phyloP scores from a whole-genome alignment of 2,329 filamentous ascomycete genomes.

The Lecanicillium sp. region DNA sequence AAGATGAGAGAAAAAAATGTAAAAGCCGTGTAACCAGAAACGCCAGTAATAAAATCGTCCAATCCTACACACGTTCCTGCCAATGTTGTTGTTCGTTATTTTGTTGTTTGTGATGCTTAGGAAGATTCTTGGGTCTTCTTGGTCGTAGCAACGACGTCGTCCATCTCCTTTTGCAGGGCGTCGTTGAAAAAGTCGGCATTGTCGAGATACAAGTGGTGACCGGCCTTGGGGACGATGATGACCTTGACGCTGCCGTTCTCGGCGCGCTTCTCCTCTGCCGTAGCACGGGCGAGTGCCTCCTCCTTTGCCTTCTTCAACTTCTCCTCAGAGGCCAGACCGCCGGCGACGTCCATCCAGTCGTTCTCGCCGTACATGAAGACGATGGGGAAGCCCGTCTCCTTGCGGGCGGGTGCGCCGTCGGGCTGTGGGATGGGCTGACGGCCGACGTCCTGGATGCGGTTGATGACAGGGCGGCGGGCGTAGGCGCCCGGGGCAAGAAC shows the following conservation, averaged over 20 bases:
- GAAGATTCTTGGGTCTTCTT: slow-evolving; percentile 13
- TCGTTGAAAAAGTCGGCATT: slow-evolving; percentile 54
- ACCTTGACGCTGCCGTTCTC: slow-evolving; percentile 84
- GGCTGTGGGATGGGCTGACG: slow-evolving; percentile 51
- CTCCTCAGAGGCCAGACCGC: slow-evolving; percentile 73
- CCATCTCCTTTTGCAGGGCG: slow-evolving; percentile 46
- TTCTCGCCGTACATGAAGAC: slow-evolving; percentile 96
- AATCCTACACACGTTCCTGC: no score
- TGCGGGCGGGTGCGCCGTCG: slow-evolving; percentile 21
- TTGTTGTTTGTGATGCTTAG: background rate
- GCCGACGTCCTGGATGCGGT: slow-evolving; percentile 79
- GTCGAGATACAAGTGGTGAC: slow-evolving; percentile 55
- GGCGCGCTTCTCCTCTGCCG: slow-evolving; percentile 57
- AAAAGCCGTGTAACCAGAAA: no score
- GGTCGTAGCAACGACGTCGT: slow-evolving; percentile 37
- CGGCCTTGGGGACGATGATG: slow-evolving; percentile 60
- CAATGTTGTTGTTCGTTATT: no score
- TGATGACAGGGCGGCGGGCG: slow-evolving; percentile 79
- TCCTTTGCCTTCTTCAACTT: slow-evolving; percentile 65
- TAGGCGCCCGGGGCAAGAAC: slow-evolving; percentile 91
- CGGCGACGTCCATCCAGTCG: slow-evolving; percentile 97
- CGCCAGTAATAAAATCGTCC: no score
- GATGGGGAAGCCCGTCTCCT: slow-evolving; percentile 68
- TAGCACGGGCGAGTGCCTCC: slow-evolving; percentile 54
- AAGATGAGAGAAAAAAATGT: background rate